Percentiles rank a stretch among this genome's conserved stretches.
phyloP scores from a whole-genome alignment of 2,329 filamentous ascomycete genomes.

The Trichophaea hybrida region DNA sequence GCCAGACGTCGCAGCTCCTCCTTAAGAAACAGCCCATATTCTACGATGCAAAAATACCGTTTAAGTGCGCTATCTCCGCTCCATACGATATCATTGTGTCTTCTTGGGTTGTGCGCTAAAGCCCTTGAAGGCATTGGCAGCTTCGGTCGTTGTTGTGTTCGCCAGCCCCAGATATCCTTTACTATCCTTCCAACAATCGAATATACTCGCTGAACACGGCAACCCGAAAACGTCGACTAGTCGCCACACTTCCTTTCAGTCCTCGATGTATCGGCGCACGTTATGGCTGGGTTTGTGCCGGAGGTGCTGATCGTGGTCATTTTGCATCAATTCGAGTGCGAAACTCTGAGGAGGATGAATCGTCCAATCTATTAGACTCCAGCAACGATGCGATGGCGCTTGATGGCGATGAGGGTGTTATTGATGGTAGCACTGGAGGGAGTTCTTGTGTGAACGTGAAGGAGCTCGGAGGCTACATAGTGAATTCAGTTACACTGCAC shows the following conservation, averaged over 20 bases:
- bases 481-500: conserved; percentile 53
- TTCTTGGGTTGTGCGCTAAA: conserved; percentile 1
- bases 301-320: conserved; percentile 68
- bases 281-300: conserved; percentile 79
- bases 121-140: conserved; percentile 56
- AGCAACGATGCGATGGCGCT: not conserved
- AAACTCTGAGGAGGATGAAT: conserved; percentile 37
- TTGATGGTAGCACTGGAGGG: not conserved
- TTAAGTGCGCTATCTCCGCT: conserved; percentile 17
- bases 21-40: conserved; percentile 22
- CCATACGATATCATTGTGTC: not conserved
- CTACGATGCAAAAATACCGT: conserved; percentile 24
- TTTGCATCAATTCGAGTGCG: conserved; percentile 62
- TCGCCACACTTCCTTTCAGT: conserved; percentile 54
- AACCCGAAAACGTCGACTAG: conserved; percentile 56
- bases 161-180: conserved; percentile 60
- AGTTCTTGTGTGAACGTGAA: conserved; percentile 39
- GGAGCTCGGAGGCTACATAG: conserved; percentile 47
- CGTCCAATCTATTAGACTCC: not conserved
- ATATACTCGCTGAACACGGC: conserved; percentile 57
- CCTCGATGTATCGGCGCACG: conserved; percentile 78
- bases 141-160: conserved; percentile 80
- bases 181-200: conserved; percentile 67
- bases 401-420: not conserved
- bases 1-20: conserved; percentile 19